These are phyloP conservation scores for Cystobasidium slooffiae DNA, from an alignment of 1,284 basidiomycete genomes.

Conservation along the genomic window DNA sequence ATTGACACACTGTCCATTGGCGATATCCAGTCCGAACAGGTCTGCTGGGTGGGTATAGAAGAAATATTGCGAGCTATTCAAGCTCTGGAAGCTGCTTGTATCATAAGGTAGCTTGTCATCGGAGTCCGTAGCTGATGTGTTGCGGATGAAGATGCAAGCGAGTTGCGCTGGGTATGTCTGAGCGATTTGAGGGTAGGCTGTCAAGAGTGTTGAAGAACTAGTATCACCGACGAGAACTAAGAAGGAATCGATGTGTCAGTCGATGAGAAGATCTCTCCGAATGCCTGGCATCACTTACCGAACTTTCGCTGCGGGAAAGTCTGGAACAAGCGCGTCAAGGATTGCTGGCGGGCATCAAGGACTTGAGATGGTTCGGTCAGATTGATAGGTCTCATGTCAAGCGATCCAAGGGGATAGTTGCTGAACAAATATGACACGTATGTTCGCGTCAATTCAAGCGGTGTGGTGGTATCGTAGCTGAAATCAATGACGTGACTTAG, in stretches of 20 bases:
- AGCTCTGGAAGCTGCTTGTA: conserved; percentile 35
- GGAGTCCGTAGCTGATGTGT: conserved; percentile 37
- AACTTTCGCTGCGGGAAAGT: conserved; percentile 39
- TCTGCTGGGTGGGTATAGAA: conserved; percentile 37
- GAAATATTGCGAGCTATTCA: conserved; percentile 42
- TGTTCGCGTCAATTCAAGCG: conserved; percentile 34
- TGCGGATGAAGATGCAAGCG: conserved; percentile 45
- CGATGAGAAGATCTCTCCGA: background rate
- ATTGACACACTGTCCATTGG: conserved; percentile 42
- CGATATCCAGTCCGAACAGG: conserved; percentile 39
- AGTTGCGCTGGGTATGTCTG: conserved; percentile 35
- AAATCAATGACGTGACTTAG: background rate
- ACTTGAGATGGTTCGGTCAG: conserved; percentile 31
- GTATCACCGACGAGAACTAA: conserved; percentile 42
- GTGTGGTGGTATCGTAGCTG: conserved; percentile 43
- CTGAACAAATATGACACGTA: conserved; percentile 43
- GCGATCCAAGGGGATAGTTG: conserved; percentile 37
- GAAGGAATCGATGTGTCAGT: background rate
- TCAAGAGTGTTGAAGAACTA: conserved; percentile 36
- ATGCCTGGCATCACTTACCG: background rate
- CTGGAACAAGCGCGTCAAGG: conserved; percentile 34
- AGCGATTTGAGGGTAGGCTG: conserved; percentile 38
- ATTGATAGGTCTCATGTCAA: conserved; percentile 44
- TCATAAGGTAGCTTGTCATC: conserved; percentile 43
- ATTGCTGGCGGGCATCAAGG: conserved; percentile 33